Evolutionary conservation across 2,329 filamentous ascomycete genomes (phyloP).

Genomic region (Trichoderma koningiopsis): DNA sequence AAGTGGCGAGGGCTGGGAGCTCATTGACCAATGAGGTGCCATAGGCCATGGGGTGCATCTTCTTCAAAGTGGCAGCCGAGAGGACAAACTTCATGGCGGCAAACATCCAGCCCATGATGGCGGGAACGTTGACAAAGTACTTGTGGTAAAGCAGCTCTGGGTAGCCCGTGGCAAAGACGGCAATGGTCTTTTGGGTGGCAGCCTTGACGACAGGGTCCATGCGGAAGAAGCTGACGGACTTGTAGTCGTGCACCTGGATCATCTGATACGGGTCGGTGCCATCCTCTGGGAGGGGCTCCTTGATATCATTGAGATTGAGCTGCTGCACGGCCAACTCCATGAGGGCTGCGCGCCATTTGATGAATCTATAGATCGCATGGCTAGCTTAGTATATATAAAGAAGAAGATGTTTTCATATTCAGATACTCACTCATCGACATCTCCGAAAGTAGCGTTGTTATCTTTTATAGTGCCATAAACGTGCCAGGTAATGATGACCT

Average conservation of each 20-base stretch:
- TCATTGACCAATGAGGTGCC: slow-evolving; percentile 68
- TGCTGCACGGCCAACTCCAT: slow-evolving; percentile 85
- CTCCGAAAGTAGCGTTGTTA: slow-evolving; percentile 79
- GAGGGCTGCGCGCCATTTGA: slow-evolving; percentile 84
- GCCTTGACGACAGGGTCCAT: slow-evolving; percentile 76
- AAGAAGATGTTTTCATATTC: too few relatives aligned
- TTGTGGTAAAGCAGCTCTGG: slow-evolving; percentile 83
- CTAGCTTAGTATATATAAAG: background rate
- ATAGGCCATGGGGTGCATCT: slow-evolving; percentile 77
- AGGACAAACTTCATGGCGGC: slow-evolving; percentile 74
- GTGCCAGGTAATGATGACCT: slow-evolving; percentile 82
- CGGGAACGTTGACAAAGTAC: slow-evolving; percentile 93
- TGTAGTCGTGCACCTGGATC: slow-evolving; percentile 92
- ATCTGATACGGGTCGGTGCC: slow-evolving; percentile 85
- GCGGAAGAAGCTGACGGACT: slow-evolving; percentile 81
- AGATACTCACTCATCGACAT: slow-evolving; percentile 71
- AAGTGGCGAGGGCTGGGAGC: slow-evolving; percentile 59
- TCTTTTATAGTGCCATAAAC: slow-evolving; percentile 88
- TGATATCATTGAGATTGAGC: slow-evolving; percentile 70
- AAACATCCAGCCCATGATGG: slow-evolving; percentile 88
- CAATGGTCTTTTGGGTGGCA: slow-evolving; percentile 78
- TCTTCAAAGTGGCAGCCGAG: slow-evolving; percentile 72
- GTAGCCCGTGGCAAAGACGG: slow-evolving; percentile 78
- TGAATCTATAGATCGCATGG: slow-evolving; percentile 63
- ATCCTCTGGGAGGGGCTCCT: slow-evolving; percentile 69